A percentile compares a stretch with the other conserved stretches of the same genome.
These are phyloP conservation scores for Eucalyptus fibrosa DNA, from an alignment of 345 rosid genomes.

Conservation along the genomic window DNA sequence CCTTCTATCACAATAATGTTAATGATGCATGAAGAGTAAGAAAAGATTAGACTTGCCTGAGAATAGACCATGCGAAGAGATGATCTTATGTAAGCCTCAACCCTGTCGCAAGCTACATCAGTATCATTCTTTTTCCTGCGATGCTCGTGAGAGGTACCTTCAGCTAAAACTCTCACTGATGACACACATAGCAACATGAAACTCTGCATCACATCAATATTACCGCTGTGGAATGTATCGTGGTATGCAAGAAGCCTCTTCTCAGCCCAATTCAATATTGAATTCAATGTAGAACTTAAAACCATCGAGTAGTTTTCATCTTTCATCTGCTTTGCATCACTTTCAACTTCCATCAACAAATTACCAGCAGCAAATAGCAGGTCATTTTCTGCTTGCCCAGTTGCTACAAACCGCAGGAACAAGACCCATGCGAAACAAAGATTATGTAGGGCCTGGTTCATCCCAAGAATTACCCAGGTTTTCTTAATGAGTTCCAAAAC, in stretches of 20 bases:
- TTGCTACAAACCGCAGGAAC: constrained; percentile 61
- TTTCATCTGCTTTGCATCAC: constrained; percentile 41
- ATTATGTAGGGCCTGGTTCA: constrained; percentile 64
- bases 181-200: constrained; percentile 54
- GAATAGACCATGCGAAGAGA: constrained; percentile 63
- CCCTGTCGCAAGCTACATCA: constrained; percentile 42
- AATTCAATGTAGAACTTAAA: constrained; percentile 44
- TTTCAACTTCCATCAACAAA: constrained; percentile 64
- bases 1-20: neutral
- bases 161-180: constrained; percentile 56
- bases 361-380: constrained; percentile 70
- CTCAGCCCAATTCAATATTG: constrained; percentile 74
- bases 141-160: constrained; percentile 57
- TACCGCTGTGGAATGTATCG: constrained; percentile 56
- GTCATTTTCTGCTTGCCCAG: constrained; percentile 70
- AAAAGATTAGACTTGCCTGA: constrained; percentile 41
- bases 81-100: constrained; percentile 75
- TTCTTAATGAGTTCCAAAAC: constrained; percentile 82
- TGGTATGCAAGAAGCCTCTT: constrained; percentile 75
- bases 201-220: constrained; percentile 60
- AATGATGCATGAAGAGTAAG: neutral
- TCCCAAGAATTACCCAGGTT: constrained; percentile 83
- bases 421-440: constrained; percentile 85
- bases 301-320: constrained; percentile 43
- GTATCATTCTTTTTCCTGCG: constrained; percentile 42